phyloP scores from a whole-genome alignment of 306 rosid species.

The Vigna reflexopilosa region DNA sequence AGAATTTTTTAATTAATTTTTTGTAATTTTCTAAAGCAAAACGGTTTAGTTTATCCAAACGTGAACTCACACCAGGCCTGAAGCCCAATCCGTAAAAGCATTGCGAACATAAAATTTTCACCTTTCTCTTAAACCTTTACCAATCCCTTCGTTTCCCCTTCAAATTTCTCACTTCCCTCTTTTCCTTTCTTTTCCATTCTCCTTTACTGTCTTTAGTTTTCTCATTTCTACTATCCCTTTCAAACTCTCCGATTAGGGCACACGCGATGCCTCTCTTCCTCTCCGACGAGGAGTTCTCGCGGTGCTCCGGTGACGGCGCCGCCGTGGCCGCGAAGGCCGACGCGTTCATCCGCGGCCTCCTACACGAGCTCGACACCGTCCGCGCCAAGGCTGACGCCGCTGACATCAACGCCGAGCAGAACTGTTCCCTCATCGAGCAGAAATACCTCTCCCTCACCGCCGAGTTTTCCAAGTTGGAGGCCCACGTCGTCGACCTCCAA shows the following conservation, averaged over 20 bases:
- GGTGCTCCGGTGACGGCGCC: conserved; percentile 59
- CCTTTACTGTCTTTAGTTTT: not conserved
- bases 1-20: no score
- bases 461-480: conserved; percentile 83
- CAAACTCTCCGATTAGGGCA: conserved; percentile 47
- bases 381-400: conserved; percentile 84
- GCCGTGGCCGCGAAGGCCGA: conserved; percentile 83
- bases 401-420: conserved; percentile 91
- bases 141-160: conserved; percentile 31
- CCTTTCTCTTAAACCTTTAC: not conserved
- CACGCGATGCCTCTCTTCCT: conserved; percentile 68
- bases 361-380: conserved; percentile 78
- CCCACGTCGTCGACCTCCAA: conserved; percentile 66
- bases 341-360: conserved; percentile 73
- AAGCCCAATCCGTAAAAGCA: no score
- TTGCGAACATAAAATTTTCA: not conserved
- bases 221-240: not conserved
- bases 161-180: conserved; percentile 48
- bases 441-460: conserved; percentile 74
- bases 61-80: no score
- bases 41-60: no score
- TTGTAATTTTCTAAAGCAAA: no score
- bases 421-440: conserved; percentile 94
- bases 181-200: not conserved
- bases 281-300: conserved; percentile 86